Evolutionary conservation across 805 yeast species (phyloP).

Genomic region (Ogataea glucozyma): DNA sequence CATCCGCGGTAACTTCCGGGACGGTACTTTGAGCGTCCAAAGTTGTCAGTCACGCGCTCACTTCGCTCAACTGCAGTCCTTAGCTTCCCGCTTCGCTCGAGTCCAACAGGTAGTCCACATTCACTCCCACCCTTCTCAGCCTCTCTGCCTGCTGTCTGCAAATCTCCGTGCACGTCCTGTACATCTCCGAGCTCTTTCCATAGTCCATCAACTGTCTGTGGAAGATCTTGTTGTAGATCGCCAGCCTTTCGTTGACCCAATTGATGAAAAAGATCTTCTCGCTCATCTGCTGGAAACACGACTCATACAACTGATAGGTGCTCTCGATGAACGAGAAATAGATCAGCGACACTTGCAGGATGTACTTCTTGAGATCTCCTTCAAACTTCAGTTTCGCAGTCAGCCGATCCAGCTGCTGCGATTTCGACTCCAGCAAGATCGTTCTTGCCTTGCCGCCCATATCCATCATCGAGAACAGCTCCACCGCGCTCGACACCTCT

Average conservation of each 20-base stretch:
- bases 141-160: constrained; percentile 59
- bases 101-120: constrained; percentile 65
- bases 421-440: constrained; percentile 48
- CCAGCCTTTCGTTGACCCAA: constrained; percentile 72
- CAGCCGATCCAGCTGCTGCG: constrained; percentile 47
- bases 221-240: constrained; percentile 57
- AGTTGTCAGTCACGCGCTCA: too few relatives aligned
- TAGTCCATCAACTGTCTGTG: constrained; percentile 70
- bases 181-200: constrained; percentile 50
- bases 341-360: constrained; percentile 62
- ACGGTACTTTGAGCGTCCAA: too few relatives aligned
- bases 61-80: too few relatives aligned
- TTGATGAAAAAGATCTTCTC: constrained; percentile 50
- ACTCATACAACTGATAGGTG: constrained; percentile 55
- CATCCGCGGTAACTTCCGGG: too few relatives aligned
- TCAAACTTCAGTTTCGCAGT: constrained; percentile 52
- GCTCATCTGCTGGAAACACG: constrained; percentile 42
- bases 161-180: constrained; percentile 54
- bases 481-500: constrained; percentile 25
- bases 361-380: constrained; percentile 54
- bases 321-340: constrained; percentile 60
- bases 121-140: constrained; percentile 67
- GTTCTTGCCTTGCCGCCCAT: constrained; percentile 50
- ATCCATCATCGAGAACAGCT: constrained; percentile 40
- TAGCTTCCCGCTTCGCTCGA: too few relatives aligned